These are phyloP conservation scores for Hypoxylon rubiginosum DNA, from an alignment of 2,329 filamentous ascomycete species.

Conservation along the genomic window DNA sequence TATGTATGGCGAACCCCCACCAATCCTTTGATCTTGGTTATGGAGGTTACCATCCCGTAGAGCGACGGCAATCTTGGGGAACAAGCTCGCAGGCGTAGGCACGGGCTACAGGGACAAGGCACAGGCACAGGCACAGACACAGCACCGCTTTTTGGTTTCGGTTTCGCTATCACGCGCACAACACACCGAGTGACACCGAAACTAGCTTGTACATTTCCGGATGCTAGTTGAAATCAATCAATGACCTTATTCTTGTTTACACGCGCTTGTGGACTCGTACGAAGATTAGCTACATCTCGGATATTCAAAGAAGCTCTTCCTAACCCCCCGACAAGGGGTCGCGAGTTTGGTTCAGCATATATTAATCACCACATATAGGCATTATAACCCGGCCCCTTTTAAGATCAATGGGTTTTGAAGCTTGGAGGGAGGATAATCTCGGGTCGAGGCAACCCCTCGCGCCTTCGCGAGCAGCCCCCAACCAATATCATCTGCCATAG, in stretches of 20 bases:
- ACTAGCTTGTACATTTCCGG: conserved; percentile 22
- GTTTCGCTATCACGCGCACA: conserved; percentile 25
- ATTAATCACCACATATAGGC: conserved; percentile 56
- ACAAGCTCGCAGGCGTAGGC: background rate
- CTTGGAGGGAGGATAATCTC: conserved; percentile 52
- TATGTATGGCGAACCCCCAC: conserved; percentile 41
- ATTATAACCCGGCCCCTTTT: conserved; percentile 50
- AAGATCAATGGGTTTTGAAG: conserved; percentile 47
- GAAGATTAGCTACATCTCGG: conserved; percentile 43
- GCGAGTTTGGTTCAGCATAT: conserved; percentile 49
- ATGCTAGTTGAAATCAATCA: conserved; percentile 20
- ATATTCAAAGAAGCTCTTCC: conserved; percentile 33
- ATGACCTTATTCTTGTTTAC: conserved; percentile 32
- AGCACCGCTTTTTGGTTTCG: background rate
- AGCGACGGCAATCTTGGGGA: conserved; percentile 40
- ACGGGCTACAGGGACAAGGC: background rate
- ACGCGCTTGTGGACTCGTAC: conserved; percentile 39
- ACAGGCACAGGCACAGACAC: conserved; percentile 12
- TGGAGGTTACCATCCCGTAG: conserved; percentile 48
- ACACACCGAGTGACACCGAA: conserved; percentile 43
- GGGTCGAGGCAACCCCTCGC: conserved; percentile 50
- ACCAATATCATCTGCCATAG: conserved; percentile 39
- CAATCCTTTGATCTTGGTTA: conserved; percentile 48
- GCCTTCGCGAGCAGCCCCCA: conserved; percentile 37
- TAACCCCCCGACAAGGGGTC: conserved; percentile 39